These are phyloP conservation scores for Colletotrichum caudatum DNA, from an alignment of 2,329 filamentous ascomycete species.

Conservation along the genomic window DNA sequence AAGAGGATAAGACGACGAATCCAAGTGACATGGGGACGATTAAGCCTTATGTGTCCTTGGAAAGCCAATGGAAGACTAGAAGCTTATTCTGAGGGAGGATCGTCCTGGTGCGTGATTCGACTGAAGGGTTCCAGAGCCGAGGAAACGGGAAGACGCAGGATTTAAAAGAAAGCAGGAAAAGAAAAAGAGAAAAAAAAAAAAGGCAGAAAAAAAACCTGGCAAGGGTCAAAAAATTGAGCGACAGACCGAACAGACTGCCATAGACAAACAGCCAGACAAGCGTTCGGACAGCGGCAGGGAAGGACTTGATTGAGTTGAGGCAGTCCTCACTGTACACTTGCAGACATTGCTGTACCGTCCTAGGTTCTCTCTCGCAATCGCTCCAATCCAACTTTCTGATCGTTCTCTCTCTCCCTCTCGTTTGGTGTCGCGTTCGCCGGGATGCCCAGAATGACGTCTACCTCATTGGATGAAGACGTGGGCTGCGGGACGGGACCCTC, in stretches of 20 bases:
- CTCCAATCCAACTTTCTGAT: constrained; percentile 5
- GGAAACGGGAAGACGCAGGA: constrained; percentile 30
- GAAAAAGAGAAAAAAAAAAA: constrained; percentile 1
- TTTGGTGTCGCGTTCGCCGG: constrained; percentile 39
- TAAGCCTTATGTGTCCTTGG: constrained; percentile 12
- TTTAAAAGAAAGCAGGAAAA: constrained; percentile 35
- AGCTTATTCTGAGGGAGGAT: constrained; percentile 14
- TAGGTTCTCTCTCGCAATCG: constrained; percentile 27
- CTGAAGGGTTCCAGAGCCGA: constrained; percentile 21
- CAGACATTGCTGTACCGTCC: constrained; percentile 15
- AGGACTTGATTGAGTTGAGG: constrained; percentile 40
- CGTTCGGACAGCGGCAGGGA: constrained; percentile 27
- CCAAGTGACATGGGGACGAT: constrained; percentile 36
- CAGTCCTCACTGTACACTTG: constrained; percentile 35
- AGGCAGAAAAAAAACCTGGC: constrained; percentile 40
- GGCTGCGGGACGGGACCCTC: constrained; percentile 30
- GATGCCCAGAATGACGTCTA: constrained; percentile 39
- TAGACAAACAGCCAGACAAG: constrained; percentile 20
- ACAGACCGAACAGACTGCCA: not conserved
- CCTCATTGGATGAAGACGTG: constrained; percentile 32
- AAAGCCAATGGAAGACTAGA: constrained; percentile 6
- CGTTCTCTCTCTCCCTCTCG: not conserved
- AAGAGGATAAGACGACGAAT: constrained; percentile 22
- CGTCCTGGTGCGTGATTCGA: constrained; percentile 19
- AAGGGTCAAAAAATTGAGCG: constrained; percentile 30